Evolutionary conservation across 495 filamentous ascomycete genomes (phyloP).

Genomic region (Penicillium steckii): DNA sequence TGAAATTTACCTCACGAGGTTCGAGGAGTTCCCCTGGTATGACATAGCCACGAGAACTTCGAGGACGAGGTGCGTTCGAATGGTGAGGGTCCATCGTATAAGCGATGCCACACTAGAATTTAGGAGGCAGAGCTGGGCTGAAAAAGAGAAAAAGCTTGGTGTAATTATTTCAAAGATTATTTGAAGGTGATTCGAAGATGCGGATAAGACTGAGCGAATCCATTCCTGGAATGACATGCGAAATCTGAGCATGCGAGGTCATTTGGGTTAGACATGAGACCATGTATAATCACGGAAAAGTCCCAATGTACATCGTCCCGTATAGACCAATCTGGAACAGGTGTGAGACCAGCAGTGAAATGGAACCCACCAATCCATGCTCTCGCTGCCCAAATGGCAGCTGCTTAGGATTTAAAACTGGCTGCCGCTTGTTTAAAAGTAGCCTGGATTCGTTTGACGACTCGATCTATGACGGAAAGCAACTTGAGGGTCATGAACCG

Average conservation of each 20-base stretch:
- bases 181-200: neutral
- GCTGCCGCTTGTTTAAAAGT: neutral
- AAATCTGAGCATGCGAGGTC: neutral
- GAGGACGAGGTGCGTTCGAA: neutral
- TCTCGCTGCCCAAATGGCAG: neutral
- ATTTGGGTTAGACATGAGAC: neutral
- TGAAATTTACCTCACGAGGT: neutral
- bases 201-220: neutral
- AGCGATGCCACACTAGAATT: neutral
- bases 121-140: neutral
- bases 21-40: neutral
- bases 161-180: neutral
- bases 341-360: neutral
- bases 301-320: neutral
- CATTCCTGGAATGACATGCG: neutral
- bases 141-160: no score
- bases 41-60: neutral
- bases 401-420: neutral
- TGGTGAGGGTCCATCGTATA: neutral
- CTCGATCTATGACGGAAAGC: neutral
- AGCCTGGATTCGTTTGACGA: slow-evolving; percentile 3
- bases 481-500: neutral
- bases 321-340: neutral
- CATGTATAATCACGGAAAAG: neutral
- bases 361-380: neutral